Conservation (phyloP, 495 filamentous ascomycete species). For the Thermothielavioides terrestris region DNA sequence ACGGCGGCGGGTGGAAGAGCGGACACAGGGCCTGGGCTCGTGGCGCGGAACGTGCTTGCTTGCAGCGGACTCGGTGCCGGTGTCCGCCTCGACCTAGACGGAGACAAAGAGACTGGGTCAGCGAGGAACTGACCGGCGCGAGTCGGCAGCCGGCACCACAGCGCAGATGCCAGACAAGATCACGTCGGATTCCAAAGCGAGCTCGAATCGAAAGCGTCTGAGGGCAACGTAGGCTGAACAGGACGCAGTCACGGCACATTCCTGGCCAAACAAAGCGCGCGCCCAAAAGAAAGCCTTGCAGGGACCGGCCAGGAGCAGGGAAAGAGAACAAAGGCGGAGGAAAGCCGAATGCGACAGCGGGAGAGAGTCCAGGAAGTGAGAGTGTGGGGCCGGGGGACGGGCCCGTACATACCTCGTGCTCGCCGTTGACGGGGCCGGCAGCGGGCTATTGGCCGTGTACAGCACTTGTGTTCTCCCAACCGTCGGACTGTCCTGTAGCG, state of each 20-base stretch:
- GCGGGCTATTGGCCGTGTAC: conserved; percentile 21
- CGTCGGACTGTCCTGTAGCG: conserved; percentile 32
- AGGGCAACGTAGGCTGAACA: neutral
- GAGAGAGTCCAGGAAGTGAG: neutral
- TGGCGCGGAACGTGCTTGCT: too few relatives aligned
- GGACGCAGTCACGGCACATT: neutral
- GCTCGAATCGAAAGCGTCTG: neutral
- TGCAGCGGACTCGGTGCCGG: too few relatives aligned
- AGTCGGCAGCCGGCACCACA: conserved; percentile 24
- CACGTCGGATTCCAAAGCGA: too few relatives aligned
- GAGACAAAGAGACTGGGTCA: conserved; percentile 23
- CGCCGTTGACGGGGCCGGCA: conserved; percentile 16
- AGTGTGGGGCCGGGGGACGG: neutral
- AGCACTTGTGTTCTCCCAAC: conserved; percentile 27
- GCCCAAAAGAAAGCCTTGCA: conserved; percentile 4
- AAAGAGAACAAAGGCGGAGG: neutral
- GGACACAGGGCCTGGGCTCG: conserved; percentile 36
- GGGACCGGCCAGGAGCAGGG: neutral
- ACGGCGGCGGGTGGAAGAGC: conserved; percentile 28
- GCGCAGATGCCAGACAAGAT: conserved; percentile 12
- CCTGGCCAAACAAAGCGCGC: neutral
- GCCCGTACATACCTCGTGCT: conserved; percentile 23
- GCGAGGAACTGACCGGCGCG: conserved; percentile 22
- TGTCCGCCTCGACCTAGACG: conserved; percentile 32
- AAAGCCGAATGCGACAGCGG: conserved; percentile 3